Evolutionary conservation across 1,284 basidiomycete species (phyloP), one percentile per base, ranked within the genome.

Genomic region (Irpex sp.): DNA sequence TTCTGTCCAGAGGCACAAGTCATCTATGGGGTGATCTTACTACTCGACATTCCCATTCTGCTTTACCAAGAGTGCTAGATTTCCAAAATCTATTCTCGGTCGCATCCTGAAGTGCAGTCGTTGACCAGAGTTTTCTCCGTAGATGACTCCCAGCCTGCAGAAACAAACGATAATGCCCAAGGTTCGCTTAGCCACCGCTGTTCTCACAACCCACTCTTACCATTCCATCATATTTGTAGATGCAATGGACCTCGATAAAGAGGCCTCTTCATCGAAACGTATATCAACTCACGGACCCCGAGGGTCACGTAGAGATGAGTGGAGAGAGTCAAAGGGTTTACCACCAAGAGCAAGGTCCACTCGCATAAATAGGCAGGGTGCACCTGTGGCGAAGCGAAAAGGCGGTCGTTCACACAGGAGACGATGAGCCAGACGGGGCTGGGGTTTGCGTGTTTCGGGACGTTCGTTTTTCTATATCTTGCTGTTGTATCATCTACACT

Each of bases 271-370:
- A 57, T 56, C 77, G 17, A 76, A 79, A 67, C 78, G 78, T 19
- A 78, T 92, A 65, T 91, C 91, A 19, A 93, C 91, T 3, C 90
- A 92, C 70, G 91, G 91, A 13, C 83, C 85, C 4, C 85, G 90
- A 49, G 77, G 79, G 54, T 90, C 91, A 58, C 79, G 91, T 62
- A 79, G 87, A 66, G 89, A 92, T 69, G 81, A 86, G 67, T 93
- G 91, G 91, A 80, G 91, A 69, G 75, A 76, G 63, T 88, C 91
- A 47, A 93, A 92, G 71, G 91, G 91, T 54, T 70, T 91, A 74
- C 69, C 79, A 7, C 75, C 85, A 31, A 75, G 82, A 62, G 79
- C 83, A 6, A 80, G 78, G 66, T 73, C 79, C 9, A 78, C 74
- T 49, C 83, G 82, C 31, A 83, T 88, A 80, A 92, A 91, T 71